Evolutionary conservation across 2,329 filamentous ascomycete species (phyloP), one percentile per base, ranked within the genome.

Genomic region (Ophiosphaerella narmari): DNA sequence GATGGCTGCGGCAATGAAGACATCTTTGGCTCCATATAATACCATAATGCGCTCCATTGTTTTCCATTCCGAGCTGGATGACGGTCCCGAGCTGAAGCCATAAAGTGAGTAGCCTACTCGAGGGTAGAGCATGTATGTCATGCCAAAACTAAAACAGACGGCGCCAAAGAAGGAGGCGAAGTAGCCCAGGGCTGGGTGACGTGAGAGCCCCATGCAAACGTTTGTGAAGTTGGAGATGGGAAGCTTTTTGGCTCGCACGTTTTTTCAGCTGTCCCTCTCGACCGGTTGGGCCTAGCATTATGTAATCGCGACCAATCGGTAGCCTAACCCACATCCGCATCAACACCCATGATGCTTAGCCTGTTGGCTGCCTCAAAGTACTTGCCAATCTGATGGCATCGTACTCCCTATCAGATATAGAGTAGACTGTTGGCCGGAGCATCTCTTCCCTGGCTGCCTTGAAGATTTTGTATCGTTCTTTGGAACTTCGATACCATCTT

Each of bases 1-100:
- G 16, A 78, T 70, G 2, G 75, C 67, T 1, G 71, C 24, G 0
- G 76, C 79, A 68, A 81, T 78, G 67, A 80, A 82, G 13, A 81
- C 62, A 52, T 83, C 78, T 9, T 80, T 72, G 4, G 70, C 73
- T 1, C 79, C 79, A 59, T 80, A 82, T 32, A 82, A 62, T 3
- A 71, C 59, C 66, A 80, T 73, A 7, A 82, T 54, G 43, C 65
- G 71, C 50, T 80, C 67, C 47, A 80, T 68, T n/a, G 80, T 50
- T 7, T 70, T 62, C 40, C 66, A 64, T 14, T 77, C 74, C 2
- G 65, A 39, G 1, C 65, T 37, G 2, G 54, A 57, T 4, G 65
- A 53, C 4, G 65, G 54, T 3, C 61, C 43, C 0, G 63, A 59
- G 0, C 67, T 52, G 41, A 74, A 71, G 35, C 72, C 70, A 61